These are phyloP conservation scores for Solanum lignicaule DNA, from an alignment of 257 asterid genomes.

Conservation along the genomic window DNA sequence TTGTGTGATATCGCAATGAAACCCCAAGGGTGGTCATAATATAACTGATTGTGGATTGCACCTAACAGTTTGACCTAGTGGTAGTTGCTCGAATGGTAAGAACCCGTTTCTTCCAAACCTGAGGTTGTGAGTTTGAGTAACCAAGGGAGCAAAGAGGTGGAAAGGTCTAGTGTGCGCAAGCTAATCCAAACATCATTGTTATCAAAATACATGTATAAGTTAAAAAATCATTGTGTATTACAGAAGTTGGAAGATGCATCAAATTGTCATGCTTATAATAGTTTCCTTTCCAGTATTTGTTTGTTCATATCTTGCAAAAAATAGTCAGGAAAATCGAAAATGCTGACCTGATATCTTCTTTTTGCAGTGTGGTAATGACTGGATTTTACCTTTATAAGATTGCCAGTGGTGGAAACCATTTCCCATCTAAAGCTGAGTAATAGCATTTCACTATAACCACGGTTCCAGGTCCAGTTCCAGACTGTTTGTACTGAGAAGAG, in stretches of 20 bases:
- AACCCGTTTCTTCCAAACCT: not conserved
- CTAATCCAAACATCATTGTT: not conserved
- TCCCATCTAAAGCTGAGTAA: constrained; percentile 58
- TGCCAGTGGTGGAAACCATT: constrained; percentile 72
- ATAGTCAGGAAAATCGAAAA: not conserved
- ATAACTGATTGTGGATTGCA: not conserved
- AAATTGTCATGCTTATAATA: not conserved
- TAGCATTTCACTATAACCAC: not conserved
- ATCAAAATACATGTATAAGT: not conserved
- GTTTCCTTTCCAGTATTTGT: not conserved
- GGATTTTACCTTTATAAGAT: constrained; percentile 72
- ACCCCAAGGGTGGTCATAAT: not conserved
- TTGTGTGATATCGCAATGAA: not conserved
- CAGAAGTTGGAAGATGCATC: not conserved
- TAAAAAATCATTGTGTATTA: not conserved
- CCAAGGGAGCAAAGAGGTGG: not conserved
- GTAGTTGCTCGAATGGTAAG: not conserved
- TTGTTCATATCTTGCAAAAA: not conserved
- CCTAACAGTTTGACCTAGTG: not conserved
- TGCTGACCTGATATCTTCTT: not conserved
- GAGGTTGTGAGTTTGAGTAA: not conserved
- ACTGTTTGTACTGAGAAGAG: not conserved
- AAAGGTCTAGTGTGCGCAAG: not conserved
- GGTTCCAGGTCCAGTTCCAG: not conserved
- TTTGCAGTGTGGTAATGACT: constrained; percentile 67